Conservation (phyloP, 2,329 filamentous ascomycete genomes). For the Pseudogymnoascus sp. region DNA sequence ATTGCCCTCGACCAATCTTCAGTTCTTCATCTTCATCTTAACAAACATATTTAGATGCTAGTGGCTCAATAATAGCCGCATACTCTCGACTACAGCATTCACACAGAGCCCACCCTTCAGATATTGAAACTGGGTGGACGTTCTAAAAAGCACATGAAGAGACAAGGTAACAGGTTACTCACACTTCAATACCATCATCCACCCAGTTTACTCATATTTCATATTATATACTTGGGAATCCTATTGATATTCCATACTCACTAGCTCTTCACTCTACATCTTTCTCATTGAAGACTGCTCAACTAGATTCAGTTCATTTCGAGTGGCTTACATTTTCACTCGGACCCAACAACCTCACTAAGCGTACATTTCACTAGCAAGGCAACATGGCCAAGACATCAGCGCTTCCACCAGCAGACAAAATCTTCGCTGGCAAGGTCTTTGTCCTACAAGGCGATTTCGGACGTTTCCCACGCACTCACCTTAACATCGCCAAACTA, state of each 20-base stretch:
- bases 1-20: constrained; percentile 90
- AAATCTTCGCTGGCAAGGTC: constrained; percentile 43
- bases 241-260: not conserved
- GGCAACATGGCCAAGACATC: constrained; percentile 16
- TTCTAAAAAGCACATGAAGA: constrained; percentile 12
- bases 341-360: not conserved
- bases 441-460: constrained; percentile 54
- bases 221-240: not conserved
- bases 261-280: not conserved
- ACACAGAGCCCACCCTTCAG: constrained; percentile 79
- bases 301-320: not conserved
- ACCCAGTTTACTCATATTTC: not conserved
- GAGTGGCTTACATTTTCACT: not conserved
- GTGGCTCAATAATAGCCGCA: constrained; percentile 86
- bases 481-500: constrained; percentile 58
- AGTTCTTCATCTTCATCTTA: not conserved
- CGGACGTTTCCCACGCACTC: constrained; percentile 32
- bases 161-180: not conserved
- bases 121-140: constrained; percentile 72
- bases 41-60: constrained; percentile 73
- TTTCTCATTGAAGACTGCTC: not conserved
- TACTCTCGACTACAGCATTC: constrained; percentile 91
- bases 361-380: not conserved
- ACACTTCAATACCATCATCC: not conserved
- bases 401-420: constrained; percentile 11